Conservation (phyloP, 2,329 filamentous ascomycete genomes). For the Rhynchosporium secalis region DNA sequence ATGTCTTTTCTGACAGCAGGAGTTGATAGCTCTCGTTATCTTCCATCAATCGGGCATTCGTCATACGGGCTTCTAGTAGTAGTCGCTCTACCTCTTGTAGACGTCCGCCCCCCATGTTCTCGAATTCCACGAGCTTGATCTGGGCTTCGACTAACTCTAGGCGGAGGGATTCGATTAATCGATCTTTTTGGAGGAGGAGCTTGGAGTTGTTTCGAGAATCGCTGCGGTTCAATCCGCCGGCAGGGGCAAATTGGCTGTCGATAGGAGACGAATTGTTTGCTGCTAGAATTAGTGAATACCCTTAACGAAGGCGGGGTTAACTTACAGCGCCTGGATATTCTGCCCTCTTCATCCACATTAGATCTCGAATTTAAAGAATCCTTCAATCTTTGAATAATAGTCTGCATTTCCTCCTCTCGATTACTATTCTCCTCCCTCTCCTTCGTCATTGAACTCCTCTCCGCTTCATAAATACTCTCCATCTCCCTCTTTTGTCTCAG, state of each 20-base stretch:
- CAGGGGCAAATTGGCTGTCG: slow-evolving; percentile 82
- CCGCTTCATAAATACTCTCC: slow-evolving; percentile 88
- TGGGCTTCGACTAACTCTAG: slow-evolving; percentile 93
- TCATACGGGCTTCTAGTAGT: slow-evolving; percentile 89
- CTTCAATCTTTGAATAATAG: slow-evolving; percentile 87
- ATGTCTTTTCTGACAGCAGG: slow-evolving; percentile 88
- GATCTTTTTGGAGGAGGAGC: slow-evolving; percentile 90
- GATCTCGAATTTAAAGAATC: slow-evolving; percentile 76
- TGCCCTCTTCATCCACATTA: slow-evolving; percentile 57
- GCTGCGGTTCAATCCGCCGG: slow-evolving; percentile 80
- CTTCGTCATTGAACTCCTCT: slow-evolving; percentile 81
- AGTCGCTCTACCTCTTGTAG: slow-evolving; percentile 88
- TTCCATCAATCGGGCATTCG: slow-evolving; percentile 94
- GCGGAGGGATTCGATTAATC: slow-evolving; percentile 87
- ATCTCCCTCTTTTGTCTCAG: slow-evolving; percentile 84
- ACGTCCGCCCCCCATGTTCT: slow-evolving; percentile 86
- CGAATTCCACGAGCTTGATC: slow-evolving; percentile 91
- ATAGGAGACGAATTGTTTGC: slow-evolving; percentile 62
- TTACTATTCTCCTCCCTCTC: slow-evolving; percentile 87
- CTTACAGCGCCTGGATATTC: slow-evolving; percentile 59
- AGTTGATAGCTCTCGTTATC: slow-evolving; percentile 98
- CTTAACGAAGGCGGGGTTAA: background rate
- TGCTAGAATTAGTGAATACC: slow-evolving; percentile 29
- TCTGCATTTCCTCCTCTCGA: slow-evolving; percentile 86
- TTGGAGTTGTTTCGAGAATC: slow-evolving; percentile 89